Percentiles rank a stretch among this genome's conserved stretches.
phyloP scores from a whole-genome alignment of 1,284 basidiomycete species.

The Neonothopanus nambi region DNA sequence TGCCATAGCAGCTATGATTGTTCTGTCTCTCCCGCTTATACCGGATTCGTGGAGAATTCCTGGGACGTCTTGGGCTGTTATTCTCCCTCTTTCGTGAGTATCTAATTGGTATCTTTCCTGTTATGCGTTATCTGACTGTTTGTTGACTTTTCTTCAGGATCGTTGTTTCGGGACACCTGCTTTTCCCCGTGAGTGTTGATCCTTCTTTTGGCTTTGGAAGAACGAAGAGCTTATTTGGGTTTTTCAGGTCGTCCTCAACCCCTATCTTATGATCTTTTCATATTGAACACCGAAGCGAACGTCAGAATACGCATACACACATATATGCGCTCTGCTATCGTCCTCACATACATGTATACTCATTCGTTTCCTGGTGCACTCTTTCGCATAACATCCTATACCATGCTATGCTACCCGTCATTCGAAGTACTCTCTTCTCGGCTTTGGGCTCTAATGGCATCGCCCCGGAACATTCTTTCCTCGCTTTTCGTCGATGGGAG shows the following conservation, averaged over 20 bases:
- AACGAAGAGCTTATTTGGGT: background rate
- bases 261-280: constrained; percentile 13
- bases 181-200: constrained; percentile 8
- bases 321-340: too few species aligned
- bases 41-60: constrained; percentile 65
- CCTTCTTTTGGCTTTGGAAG: background rate
- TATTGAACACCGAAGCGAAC: background rate
- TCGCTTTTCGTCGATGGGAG: too few species aligned
- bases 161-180: constrained; percentile 9
- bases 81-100: constrained; percentile 64
- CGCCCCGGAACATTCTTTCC: too few species aligned
- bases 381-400: too few species aligned
- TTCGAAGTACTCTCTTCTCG: too few species aligned
- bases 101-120: background rate
- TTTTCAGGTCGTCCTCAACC: constrained; percentile 8
- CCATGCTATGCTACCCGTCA: too few species aligned
- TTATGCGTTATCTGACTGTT: background rate
- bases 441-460: too few species aligned
- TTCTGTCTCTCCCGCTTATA: constrained; percentile 53
- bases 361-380: too few species aligned
- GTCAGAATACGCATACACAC: too few species aligned
- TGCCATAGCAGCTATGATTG: constrained; percentile 49
- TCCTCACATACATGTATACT: too few species aligned
- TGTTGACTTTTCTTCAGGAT: constrained; percentile 2
- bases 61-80: constrained; percentile 64